phyloP scores from a whole-genome alignment of 768 basidiomycete genomes.

The Sporobolomyces pararoseus region DNA sequence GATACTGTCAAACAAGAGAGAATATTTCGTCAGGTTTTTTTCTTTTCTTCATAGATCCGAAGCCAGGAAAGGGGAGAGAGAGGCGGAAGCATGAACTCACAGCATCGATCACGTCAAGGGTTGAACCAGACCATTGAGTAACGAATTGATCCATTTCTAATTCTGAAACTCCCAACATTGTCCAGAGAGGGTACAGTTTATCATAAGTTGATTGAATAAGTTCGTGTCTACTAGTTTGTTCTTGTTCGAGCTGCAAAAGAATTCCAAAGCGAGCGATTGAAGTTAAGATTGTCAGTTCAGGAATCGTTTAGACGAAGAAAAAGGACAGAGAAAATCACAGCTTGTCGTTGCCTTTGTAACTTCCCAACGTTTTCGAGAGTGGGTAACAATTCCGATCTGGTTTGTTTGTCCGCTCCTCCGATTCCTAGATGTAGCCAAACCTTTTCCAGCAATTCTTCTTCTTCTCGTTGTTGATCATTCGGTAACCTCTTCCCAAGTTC shows the following conservation, averaged over 20 bases:
- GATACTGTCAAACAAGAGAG: conserved; percentile 57
- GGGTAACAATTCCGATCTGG: conserved; percentile 71
- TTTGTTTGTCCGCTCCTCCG: conserved; percentile 49
- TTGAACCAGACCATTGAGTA: conserved; percentile 69
- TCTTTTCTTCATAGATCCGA: too few relatives aligned
- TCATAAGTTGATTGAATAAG: conserved; percentile 93
- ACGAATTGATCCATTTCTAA: conserved; percentile 87
- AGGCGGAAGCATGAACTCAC: conserved; percentile 46
- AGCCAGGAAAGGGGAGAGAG: too few relatives aligned
- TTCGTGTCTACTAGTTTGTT: conserved; percentile 69
- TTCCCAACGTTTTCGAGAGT: conserved; percentile 69
- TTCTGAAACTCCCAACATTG: conserved; percentile 72
- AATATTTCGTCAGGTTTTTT: too few relatives aligned
- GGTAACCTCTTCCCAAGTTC: conserved; percentile 64
- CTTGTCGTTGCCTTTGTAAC: conserved; percentile 58
- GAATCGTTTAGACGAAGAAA: background rate
- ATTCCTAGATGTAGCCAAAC: conserved; percentile 44
- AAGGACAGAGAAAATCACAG: conserved; percentile 25
- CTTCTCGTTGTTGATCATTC: background rate
- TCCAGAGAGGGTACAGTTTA: conserved; percentile 85
- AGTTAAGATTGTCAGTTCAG: background rate
- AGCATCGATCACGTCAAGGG: conserved; percentile 67
- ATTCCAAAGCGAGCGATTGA: too few relatives aligned
- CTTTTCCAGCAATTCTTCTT: conserved; percentile 37
- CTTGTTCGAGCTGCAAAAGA: conserved; percentile 61